Evolutionary conservation across 495 filamentous ascomycete species (phyloP).

Genomic region (Lophium mytilinum): DNA sequence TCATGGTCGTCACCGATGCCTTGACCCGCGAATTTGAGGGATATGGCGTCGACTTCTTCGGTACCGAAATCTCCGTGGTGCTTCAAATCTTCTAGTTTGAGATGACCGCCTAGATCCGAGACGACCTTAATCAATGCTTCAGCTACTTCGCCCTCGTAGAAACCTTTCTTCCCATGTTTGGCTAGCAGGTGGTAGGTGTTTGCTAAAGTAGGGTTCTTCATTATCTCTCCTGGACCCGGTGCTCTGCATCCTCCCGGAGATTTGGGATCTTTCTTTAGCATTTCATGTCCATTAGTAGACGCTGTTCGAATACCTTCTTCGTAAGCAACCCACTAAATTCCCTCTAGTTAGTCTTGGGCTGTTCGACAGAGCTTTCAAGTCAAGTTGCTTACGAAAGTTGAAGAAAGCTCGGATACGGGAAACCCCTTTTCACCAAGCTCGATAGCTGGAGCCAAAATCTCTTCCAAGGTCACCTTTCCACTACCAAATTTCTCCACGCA

Average conservation of each 20-base stretch:
- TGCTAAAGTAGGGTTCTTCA: slow-evolving; percentile 76
- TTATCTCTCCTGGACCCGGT: slow-evolving; percentile 76
- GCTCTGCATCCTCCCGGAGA: slow-evolving; percentile 59
- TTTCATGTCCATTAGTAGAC: slow-evolving; percentile 76
- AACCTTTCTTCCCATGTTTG: slow-evolving; percentile 75
- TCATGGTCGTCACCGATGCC: slow-evolving; percentile 42
- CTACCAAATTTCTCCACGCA: slow-evolving; percentile 87
- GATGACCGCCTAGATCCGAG: slow-evolving; percentile 64
- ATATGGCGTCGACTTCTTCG: slow-evolving; percentile 75
- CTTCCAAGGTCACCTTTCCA: slow-evolving; percentile 66
- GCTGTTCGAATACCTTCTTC: slow-evolving; percentile 56
- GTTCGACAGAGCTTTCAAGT: neutral
- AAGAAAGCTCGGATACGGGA: slow-evolving; percentile 74
- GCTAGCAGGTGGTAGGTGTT: slow-evolving; percentile 75
- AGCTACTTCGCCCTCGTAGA: slow-evolving; percentile 80
- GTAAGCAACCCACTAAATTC: slow-evolving; percentile 54
- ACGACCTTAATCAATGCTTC: slow-evolving; percentile 71
- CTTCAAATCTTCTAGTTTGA: slow-evolving; percentile 72
- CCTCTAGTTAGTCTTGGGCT: neutral
- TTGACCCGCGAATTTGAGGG: slow-evolving; percentile 65
- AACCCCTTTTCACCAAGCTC: slow-evolving; percentile 83
- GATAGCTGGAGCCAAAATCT: slow-evolving; percentile 78
- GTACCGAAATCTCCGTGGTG: slow-evolving; percentile 65
- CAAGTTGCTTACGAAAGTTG: slow-evolving; percentile 51
- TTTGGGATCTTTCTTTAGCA: slow-evolving; percentile 66